Percentiles rank a stretch among this genome's conserved stretches.
Conservation (phyloP, 192 early-diverging fungal genomes). For the Physocladia obscura region DNA sequence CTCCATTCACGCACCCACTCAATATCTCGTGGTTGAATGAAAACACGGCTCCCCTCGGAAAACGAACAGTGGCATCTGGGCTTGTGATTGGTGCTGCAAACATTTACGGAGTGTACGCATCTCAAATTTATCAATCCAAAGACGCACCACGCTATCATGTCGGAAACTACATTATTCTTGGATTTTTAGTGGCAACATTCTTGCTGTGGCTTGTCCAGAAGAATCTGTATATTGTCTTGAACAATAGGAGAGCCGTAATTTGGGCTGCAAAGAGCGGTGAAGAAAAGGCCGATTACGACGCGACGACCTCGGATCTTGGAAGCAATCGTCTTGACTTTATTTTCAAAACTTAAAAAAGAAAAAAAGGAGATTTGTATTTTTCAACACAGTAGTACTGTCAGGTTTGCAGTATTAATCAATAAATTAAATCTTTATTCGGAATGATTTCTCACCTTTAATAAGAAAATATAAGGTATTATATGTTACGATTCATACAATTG, state of each 20-base stretch:
- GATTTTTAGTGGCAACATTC: slow-evolving; percentile 33
- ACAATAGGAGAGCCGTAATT: slow-evolving; percentile 46
- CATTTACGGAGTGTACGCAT: slow-evolving; percentile 23
- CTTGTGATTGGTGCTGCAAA: slow-evolving; percentile 29
- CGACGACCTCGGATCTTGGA: slow-evolving; percentile 54
- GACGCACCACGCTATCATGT: slow-evolving; percentile 53
- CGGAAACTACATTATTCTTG: slow-evolving; percentile 53
- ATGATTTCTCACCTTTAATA: too few relatives aligned
- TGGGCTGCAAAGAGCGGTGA: slow-evolving; percentile 50
- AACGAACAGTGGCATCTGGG: slow-evolving; percentile 34
- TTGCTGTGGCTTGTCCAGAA: slow-evolving; percentile 45
- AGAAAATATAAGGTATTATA: too few relatives aligned
- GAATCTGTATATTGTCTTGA: slow-evolving; percentile 43
- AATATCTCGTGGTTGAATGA: slow-evolving; percentile 35
- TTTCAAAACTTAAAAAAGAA: slow-evolving; percentile 10
- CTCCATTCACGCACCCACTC: slow-evolving; percentile 25
- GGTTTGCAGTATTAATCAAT: too few relatives aligned
- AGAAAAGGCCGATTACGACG: slow-evolving; percentile 52
- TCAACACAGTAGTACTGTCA: too few relatives aligned
- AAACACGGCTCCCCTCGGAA: slow-evolving; percentile 35
- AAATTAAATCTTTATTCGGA: too few relatives aligned
- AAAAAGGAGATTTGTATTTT: neutral
- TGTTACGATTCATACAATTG: too few relatives aligned
- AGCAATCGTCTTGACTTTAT: slow-evolving; percentile 56
- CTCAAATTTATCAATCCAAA: slow-evolving; percentile 32